Conservation (phyloP, 176 grass and related monocot species). For the Oryza meridionalis region DNA sequence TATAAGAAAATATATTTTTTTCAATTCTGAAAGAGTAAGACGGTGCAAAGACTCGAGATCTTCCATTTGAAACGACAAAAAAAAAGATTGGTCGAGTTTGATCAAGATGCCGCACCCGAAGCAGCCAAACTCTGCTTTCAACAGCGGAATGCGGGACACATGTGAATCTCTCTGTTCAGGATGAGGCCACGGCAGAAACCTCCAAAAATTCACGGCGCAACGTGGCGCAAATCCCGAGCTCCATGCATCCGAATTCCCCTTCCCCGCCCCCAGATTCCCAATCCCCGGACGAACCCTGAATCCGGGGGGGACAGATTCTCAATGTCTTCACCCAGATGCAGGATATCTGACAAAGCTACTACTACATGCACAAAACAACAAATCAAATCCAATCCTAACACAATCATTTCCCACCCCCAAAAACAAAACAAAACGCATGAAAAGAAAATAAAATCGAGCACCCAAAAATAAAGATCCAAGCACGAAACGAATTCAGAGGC, state of each 20-base stretch:
- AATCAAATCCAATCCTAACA: not conserved
- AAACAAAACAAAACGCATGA: not conserved
- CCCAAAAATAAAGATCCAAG: not conserved
- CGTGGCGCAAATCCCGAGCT: slow-evolving; percentile 47
- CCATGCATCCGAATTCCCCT: slow-evolving; percentile 25
- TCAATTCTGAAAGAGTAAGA: not conserved
- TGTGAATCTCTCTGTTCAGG: not conserved
- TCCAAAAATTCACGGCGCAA: slow-evolving; percentile 40
- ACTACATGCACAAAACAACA: slow-evolving; percentile 18
- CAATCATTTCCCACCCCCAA: not conserved
- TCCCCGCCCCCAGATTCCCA: slow-evolving; percentile 27
- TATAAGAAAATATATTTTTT: not conserved
- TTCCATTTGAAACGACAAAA: not conserved
- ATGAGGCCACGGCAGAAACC: not conserved
- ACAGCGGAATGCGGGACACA: not conserved
- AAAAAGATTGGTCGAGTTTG: slow-evolving; percentile 2
- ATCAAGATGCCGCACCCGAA: slow-evolving; percentile 12
- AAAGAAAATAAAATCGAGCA: not conserved
- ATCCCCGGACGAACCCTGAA: slow-evolving; percentile 22
- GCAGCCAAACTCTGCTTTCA: slow-evolving; percentile 16
- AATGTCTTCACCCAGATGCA: slow-evolving; percentile 8
- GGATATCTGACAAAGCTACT: not conserved
- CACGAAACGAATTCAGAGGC: too few species aligned
- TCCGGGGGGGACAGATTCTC: not conserved
- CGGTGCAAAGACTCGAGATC: slow-evolving; percentile 13